phyloP scores from a whole-genome alignment of 352 stramenopile genomes.

The Halophytophthora polymorphica region DNA sequence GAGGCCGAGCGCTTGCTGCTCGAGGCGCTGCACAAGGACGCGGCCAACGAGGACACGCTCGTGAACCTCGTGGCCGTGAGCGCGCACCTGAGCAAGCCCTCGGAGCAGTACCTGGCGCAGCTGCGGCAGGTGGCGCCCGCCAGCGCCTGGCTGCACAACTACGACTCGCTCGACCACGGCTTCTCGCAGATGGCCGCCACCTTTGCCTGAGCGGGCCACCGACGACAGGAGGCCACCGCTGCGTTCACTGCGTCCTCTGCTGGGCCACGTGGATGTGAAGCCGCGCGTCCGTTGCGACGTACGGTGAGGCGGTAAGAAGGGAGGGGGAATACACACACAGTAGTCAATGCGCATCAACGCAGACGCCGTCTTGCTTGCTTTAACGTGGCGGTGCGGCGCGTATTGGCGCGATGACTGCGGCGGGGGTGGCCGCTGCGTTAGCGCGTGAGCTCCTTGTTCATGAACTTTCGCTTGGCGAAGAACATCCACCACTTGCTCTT shows the following conservation, averaged over 20 bases:
- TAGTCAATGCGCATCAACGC: too few relatives aligned
- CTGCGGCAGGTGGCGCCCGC: slow-evolving; percentile 71
- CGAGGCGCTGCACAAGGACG: slow-evolving; percentile 84
- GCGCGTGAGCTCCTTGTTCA: slow-evolving; percentile 89
- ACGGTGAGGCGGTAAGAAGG: too few relatives aligned
- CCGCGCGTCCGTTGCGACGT: too few relatives aligned
- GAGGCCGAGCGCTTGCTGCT: slow-evolving; percentile 88
- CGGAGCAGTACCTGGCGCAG: slow-evolving; percentile 74
- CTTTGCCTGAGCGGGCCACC: slow-evolving; percentile 75
- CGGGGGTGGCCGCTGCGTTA: slow-evolving; percentile 16
- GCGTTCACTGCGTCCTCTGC: too few relatives aligned
- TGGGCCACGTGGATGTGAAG: too few relatives aligned
- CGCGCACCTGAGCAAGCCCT: slow-evolving; percentile 88
- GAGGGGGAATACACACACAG: too few relatives aligned
- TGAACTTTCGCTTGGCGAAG: slow-evolving; percentile 93
- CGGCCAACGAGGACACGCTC: slow-evolving; percentile 90
- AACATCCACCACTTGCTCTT: slow-evolving; percentile 95
- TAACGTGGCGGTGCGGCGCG: not conserved
- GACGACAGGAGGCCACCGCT: too few relatives aligned
- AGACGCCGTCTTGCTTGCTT: too few relatives aligned
- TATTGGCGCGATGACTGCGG: too few relatives aligned
- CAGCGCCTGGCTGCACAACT: slow-evolving; percentile 74
- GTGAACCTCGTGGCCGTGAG: slow-evolving; percentile 92
- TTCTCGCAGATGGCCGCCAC: slow-evolving; percentile 65
- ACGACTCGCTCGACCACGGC: slow-evolving; percentile 57